Evolutionary conservation across 2,329 filamentous ascomycete genomes (phyloP).

Genomic region (Colletotrichum euphorbiae): DNA sequence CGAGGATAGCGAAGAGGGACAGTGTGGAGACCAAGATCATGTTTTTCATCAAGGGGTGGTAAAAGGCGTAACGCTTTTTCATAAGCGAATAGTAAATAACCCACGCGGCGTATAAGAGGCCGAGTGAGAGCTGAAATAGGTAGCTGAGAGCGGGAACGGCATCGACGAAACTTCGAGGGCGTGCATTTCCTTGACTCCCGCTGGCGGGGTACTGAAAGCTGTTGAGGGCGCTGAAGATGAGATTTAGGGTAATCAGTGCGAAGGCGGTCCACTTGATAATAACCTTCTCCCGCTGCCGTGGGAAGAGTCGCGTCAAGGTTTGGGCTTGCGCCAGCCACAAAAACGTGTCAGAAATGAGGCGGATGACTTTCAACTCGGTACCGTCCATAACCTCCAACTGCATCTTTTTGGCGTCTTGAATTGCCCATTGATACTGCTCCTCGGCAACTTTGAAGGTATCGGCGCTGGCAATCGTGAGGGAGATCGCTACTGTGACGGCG

Average conservation of each 20-base stretch:
- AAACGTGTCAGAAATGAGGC: constrained; percentile 95
- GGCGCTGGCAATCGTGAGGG: constrained; percentile 90
- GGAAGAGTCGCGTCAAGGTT: constrained; percentile 94
- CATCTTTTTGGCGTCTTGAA: constrained; percentile 81
- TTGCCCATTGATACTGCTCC: constrained; percentile 81
- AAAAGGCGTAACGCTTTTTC: constrained; percentile 91
- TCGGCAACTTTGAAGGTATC: constrained; percentile 91
- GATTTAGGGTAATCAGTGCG: constrained; percentile 89
- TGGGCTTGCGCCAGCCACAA: constrained; percentile 98
- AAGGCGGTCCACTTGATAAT: constrained; percentile 99
- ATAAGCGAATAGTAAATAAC: constrained; percentile 94
- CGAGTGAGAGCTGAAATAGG: constrained; percentile 87
- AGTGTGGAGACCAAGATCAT: constrained; percentile 84
- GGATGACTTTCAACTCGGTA: constrained; percentile 87
- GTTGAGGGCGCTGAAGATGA: constrained; percentile 91
- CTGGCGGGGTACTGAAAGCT: constrained; percentile 74
- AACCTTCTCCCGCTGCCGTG: constrained; percentile 95
- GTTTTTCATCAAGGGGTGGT: constrained; percentile 90
- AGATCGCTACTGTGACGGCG: constrained; percentile 79
- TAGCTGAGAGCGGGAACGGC: constrained; percentile 93
- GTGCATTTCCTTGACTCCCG: constrained; percentile 64
- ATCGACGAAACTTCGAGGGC: constrained; percentile 83
- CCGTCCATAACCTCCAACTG: constrained; percentile 85
- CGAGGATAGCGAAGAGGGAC: constrained; percentile 83
- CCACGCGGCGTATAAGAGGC: constrained; percentile 90